phyloP scores from a whole-genome alignment of 495 filamentous ascomycete genomes.

The Hypomontagnella monticulosa region DNA sequence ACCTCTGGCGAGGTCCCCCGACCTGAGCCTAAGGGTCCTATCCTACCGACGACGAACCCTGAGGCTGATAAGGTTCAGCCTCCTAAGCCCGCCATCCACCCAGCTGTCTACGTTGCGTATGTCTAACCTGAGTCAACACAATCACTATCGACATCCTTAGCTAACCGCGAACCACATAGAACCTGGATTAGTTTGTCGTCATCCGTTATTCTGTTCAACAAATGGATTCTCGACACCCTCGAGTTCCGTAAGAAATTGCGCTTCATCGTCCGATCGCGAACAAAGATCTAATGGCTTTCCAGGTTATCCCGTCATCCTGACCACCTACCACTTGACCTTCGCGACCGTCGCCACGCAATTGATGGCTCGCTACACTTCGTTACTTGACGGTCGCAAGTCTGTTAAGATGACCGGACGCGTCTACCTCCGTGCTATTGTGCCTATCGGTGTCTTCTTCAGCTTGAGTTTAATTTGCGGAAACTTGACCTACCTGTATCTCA shows the following conservation, averaged over 20 bases:
- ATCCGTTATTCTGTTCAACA: conserved; percentile 97
- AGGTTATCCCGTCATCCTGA: conserved; percentile 78
- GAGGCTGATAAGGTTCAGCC: conserved; percentile 72
- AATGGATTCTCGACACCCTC: conserved; percentile 88
- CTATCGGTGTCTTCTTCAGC: conserved; percentile 93
- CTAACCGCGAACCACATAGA: conserved; percentile 58
- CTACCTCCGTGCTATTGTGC: conserved; percentile 89
- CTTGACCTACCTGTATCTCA: conserved; percentile 90
- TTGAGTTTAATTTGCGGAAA: conserved; percentile 95
- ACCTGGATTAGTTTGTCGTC: conserved; percentile 93
- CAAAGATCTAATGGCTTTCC: conserved; percentile 45
- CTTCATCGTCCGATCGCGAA: neutral
- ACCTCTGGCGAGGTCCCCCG: conserved; percentile 76
- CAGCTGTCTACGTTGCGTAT: conserved; percentile 89
- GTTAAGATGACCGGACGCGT: conserved; percentile 95
- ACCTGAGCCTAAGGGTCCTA: conserved; percentile 63
- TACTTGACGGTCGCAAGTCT: conserved; percentile 88
- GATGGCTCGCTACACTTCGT: conserved; percentile 81
- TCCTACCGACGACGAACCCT: conserved; percentile 82
- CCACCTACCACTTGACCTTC: conserved; percentile 91
- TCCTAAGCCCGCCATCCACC: conserved; percentile 74
- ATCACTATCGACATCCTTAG: conserved; percentile 7
- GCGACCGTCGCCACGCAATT: conserved; percentile 91
- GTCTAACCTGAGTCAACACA: conserved; percentile 47
- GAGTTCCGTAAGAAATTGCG: conserved; percentile 63